Base-by-base conservation (phyloP, 2,329 filamentous ascomycete genomes). In the Penicillium sp. region DNA sequence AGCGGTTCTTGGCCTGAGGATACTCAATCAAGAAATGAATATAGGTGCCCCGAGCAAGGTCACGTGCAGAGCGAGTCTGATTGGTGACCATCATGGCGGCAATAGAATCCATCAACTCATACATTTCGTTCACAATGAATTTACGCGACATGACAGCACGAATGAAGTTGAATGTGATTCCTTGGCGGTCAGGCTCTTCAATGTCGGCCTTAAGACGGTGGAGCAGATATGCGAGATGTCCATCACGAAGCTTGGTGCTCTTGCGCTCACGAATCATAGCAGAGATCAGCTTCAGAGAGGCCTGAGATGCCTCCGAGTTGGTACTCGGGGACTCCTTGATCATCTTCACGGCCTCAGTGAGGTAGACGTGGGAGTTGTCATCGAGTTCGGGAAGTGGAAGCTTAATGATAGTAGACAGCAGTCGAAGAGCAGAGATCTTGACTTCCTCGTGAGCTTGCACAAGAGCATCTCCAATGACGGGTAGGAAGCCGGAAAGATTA, bases 81-180 rank as follows among this genome's bases (percentile, higher is more conserved):
- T 97, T 97, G 40, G 90, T 96, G 52, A 99, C 89, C 92, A 97
- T 97, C 71, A 97, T 89, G 3, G 85, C 87, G 43, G 91, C 91
- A 26, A 96, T 88, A 65, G 92, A 87, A 70, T 99, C 94, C 59
- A 97, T 83, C 8, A 89, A 88, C 68, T 97, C 93, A 69, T 99
- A 99, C 26, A 99, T 87, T 37, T 89, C 83, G 0, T 92, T 88
- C 7, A 95, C 92, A 66, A 96, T 84, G 39, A 97, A 81, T 69
- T 89, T 93, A 16, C 92, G 86, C 49, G 90, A 88, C 68, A 99
- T 84, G 23, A 97, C 87, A 1, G 91, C 89, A 37, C 92, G 88
- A 54, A 99, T 77, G 74, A 99, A 97, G 67, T 91, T 96, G 78
- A 99, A 99, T 0, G 91, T 94, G 37, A 96, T 86, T 63, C 96